phyloP scores from a whole-genome alignment of 371 early-diverging fungal species.

The Haplosporangium sp. region DNA sequence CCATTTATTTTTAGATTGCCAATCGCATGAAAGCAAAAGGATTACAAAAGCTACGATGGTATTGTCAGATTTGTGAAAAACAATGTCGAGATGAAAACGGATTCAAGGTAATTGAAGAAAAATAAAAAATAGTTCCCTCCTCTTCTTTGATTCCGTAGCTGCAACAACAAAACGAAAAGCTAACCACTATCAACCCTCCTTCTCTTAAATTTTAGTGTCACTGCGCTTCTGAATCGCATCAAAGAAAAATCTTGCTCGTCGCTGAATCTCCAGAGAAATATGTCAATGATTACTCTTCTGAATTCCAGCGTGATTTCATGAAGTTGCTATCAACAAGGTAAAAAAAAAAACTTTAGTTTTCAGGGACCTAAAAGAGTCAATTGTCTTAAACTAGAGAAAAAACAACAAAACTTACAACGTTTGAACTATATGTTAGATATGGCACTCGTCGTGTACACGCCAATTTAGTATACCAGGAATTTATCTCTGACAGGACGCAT shows the following conservation, averaged over 20 bases:
- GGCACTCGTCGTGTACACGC: slow-evolving; percentile 90
- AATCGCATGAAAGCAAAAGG: slow-evolving; percentile 94
- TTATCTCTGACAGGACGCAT: slow-evolving; percentile 90
- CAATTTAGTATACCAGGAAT: slow-evolving; percentile 96
- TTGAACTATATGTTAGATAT: slow-evolving; percentile 58
- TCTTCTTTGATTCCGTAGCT: too few species aligned
- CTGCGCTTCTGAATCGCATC: slow-evolving; percentile 91
- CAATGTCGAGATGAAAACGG: slow-evolving; percentile 96
- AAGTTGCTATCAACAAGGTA: slow-evolving; percentile 78
- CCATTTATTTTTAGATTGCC: slow-evolving; percentile 61
- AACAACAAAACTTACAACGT: too few species aligned
- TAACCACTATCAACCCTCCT: neutral
- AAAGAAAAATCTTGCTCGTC: slow-evolving; percentile 92
- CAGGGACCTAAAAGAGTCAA: too few species aligned
- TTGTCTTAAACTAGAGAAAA: too few species aligned
- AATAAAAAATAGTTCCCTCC: neutral
- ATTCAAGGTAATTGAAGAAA: slow-evolving; percentile 75
- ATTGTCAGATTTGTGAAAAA: slow-evolving; percentile 96
- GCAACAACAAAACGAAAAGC: too few species aligned
- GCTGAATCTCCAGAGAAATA: slow-evolving; percentile 83
- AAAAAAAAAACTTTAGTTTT: neutral
- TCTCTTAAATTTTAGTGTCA: slow-evolving; percentile 76
- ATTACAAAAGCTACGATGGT: slow-evolving; percentile 92
- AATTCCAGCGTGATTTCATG: slow-evolving; percentile 80
- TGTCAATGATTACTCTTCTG: slow-evolving; percentile 76